These are phyloP conservation scores for Aspergillus biplanus DNA, from an alignment of 495 filamentous ascomycete species.

Conservation along the genomic window DNA sequence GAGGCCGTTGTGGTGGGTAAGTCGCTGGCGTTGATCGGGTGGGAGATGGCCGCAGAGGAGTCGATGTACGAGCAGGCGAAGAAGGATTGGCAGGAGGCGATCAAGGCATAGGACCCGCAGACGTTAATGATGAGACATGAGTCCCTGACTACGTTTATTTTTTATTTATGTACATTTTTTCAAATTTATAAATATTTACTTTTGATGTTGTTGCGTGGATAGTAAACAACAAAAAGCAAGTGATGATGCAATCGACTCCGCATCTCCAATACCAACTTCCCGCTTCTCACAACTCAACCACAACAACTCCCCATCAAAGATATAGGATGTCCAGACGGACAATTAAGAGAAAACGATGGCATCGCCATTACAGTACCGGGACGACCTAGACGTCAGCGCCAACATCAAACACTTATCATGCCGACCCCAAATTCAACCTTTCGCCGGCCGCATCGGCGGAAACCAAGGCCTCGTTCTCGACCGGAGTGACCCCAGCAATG, in stretches of 20 bases:
- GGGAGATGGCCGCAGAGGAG: slow-evolving; percentile 46
- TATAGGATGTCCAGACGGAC: background rate
- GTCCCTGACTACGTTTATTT: background rate
- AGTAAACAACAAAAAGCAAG: background rate
- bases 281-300: background rate
- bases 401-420: background rate
- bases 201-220: background rate
- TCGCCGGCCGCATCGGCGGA: slow-evolving; percentile 50
- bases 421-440: slow-evolving; percentile 34
- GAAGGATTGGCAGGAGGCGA: slow-evolving; percentile 33
- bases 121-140: background rate
- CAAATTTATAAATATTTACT: background rate
- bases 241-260: slow-evolving; percentile 4
- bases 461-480: slow-evolving; percentile 49
- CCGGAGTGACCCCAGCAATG: slow-evolving; percentile 39
- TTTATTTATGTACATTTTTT: background rate
- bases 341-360: background rate
- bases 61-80: slow-evolving; percentile 44
- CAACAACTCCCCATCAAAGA: background rate
- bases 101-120: slow-evolving; percentile 15
- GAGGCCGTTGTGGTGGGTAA: slow-evolving; percentile 30
- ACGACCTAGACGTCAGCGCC: slow-evolving; percentile 10
- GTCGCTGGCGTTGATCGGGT: slow-evolving; percentile 30
- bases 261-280: background rate
- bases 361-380: background rate